Conservation (phyloP, 805 yeast species). For the Sungouiozyma ichnusensis region DNA sequence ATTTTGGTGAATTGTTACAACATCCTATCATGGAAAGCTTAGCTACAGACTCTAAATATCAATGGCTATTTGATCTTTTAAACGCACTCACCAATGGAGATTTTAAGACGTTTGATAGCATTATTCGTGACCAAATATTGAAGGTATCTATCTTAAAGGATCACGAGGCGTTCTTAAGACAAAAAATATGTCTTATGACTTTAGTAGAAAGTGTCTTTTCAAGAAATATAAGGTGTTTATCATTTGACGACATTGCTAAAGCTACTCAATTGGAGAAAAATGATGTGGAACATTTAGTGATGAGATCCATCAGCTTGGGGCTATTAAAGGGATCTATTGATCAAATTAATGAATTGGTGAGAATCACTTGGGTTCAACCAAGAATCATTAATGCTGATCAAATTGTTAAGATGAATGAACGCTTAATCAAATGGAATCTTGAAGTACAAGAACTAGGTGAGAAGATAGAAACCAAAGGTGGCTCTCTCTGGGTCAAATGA, state of each 20-base stretch:
- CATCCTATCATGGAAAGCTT: slow-evolving; percentile 68
- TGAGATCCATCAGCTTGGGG: slow-evolving; percentile 81
- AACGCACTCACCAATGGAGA: slow-evolving; percentile 70
- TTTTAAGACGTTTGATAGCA: slow-evolving; percentile 50
- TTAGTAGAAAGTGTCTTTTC: slow-evolving; percentile 81
- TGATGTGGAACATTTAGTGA: slow-evolving; percentile 80
- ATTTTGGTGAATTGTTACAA: slow-evolving; percentile 88
- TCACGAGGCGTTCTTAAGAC: slow-evolving; percentile 61
- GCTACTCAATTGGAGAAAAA: slow-evolving; percentile 53
- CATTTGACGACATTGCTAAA: slow-evolving; percentile 61
- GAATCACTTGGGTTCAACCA: slow-evolving; percentile 93
- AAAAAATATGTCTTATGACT: slow-evolving; percentile 87
- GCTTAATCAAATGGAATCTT: slow-evolving; percentile 67
- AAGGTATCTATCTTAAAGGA: slow-evolving; percentile 46
- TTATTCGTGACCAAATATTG: slow-evolving; percentile 30
- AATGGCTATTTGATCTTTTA: slow-evolving; percentile 66
- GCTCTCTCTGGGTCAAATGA: slow-evolving; percentile 50
- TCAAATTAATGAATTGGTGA: slow-evolving; percentile 68
- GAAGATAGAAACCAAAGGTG: slow-evolving; percentile 51
- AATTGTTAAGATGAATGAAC: slow-evolving; percentile 62
- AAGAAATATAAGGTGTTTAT: slow-evolving; percentile 60
- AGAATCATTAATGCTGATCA: slow-evolving; percentile 78
- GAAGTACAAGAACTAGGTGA: slow-evolving; percentile 57
- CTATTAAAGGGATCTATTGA: slow-evolving; percentile 84
- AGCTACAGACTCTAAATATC: slow-evolving; percentile 35